Percentiles rank a stretch among this genome's conserved stretches.
Evolutionary conservation across 2,329 filamentous ascomycete genomes (phyloP).

Genomic region (Epichloe brachyelytri): DNA sequence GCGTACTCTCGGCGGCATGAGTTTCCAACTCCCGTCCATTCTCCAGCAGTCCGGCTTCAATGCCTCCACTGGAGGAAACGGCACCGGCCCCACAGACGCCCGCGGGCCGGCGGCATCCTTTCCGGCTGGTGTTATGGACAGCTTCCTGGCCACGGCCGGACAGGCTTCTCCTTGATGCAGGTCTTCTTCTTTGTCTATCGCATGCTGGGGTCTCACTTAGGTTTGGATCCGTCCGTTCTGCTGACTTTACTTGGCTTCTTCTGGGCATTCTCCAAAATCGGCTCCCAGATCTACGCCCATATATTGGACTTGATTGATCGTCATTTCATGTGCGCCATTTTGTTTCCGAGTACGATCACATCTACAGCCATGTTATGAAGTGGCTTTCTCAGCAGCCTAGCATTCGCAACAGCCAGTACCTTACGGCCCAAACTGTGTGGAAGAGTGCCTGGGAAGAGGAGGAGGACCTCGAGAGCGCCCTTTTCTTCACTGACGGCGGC

Average conservation of each 20-base stretch:
- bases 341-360: slow-evolving; percentile 42
- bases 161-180: slow-evolving; percentile 27
- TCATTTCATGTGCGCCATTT: slow-evolving; percentile 39
- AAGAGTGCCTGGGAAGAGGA: slow-evolving; percentile 44
- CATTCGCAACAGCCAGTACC: slow-evolving; percentile 35
- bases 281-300: slow-evolving; percentile 21
- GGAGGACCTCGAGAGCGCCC: slow-evolving; percentile 28
- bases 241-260: slow-evolving; percentile 32
- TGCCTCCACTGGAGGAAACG: slow-evolving; percentile 9
- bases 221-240: slow-evolving; percentile 35
- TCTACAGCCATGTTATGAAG: slow-evolving; percentile 45
- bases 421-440: slow-evolving; percentile 42
- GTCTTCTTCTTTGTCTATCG: slow-evolving; percentile 33
- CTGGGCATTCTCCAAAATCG: slow-evolving; percentile 31
- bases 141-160: slow-evolving; percentile 32
- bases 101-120: slow-evolving; percentile 7
- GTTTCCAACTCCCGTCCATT: slow-evolving; percentile 14
- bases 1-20: slow-evolving; percentile 16
- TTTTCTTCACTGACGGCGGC: slow-evolving; percentile 24
- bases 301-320: slow-evolving; percentile 24
- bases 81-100: slow-evolving; percentile 1
- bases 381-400: slow-evolving; percentile 42
- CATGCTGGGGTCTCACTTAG: slow-evolving; percentile 29
- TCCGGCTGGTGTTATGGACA: slow-evolving; percentile 25
- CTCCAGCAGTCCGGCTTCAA: slow-evolving; percentile 12